These are phyloP conservation scores for Zoysia matrella DNA, from an alignment of 202 grass and related monocot species.

Conservation along the genomic window DNA sequence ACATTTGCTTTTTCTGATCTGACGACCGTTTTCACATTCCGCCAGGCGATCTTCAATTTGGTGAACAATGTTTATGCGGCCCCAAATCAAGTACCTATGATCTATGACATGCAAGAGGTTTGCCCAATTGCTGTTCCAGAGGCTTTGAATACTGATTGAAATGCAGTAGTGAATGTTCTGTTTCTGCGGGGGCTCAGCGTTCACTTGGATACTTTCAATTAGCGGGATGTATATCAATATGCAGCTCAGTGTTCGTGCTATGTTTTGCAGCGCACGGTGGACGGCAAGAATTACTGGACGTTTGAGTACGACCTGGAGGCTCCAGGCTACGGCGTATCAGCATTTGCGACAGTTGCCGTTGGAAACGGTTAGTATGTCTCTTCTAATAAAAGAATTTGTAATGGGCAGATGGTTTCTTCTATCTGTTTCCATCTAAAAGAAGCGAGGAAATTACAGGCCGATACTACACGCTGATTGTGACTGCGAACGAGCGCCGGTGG, in stretches of 20 bases:
- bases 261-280: conserved; percentile 65
- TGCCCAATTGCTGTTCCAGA: not conserved
- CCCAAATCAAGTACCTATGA: conserved; percentile 71
- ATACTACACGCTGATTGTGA: conserved; percentile 88
- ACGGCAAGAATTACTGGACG: conserved; percentile 98
- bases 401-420: not conserved
- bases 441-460: conserved; percentile 46
- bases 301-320: conserved; percentile 94
- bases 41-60: conserved; percentile 84
- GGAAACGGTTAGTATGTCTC: conserved; percentile 64
- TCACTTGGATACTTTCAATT: not conserved
- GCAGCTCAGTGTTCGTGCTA: too few species aligned
- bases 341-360: conserved; percentile 89
- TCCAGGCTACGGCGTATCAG: conserved; percentile 64
- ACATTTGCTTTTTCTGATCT: not conserved
- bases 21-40: conserved; percentile 1
- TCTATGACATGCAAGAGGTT: conserved; percentile 97
- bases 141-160: not conserved
- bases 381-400: not conserved
- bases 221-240: not conserved
- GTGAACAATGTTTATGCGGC: conserved; percentile 89
- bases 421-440: not conserved
- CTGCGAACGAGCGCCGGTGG: conserved; percentile 88
- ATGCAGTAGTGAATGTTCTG: not conserved
- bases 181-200: not conserved